phyloP scores from a whole-genome alignment of 108 stramenopile species.

The Conticribra guillardii region DNA sequence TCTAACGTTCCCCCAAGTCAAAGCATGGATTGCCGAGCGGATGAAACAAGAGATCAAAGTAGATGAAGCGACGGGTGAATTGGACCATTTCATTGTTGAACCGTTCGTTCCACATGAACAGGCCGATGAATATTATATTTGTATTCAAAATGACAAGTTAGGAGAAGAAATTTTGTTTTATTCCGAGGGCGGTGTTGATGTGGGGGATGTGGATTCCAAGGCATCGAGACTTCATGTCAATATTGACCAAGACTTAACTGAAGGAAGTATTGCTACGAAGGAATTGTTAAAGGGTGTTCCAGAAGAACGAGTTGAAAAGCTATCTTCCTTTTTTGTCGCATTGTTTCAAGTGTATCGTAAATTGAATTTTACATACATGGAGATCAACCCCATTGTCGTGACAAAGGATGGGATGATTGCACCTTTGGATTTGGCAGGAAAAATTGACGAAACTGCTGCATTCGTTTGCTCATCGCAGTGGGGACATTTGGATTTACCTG shows the following conservation, averaged over 20 bases:
- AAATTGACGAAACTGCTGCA: conserved; percentile 90
- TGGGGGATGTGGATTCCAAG: conserved; percentile 92
- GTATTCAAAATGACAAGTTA: conserved; percentile 78
- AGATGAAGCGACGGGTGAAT: conserved; percentile 67
- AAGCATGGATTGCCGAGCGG: conserved; percentile 78
- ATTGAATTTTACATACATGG: conserved; percentile 89
- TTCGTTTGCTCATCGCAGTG: conserved; percentile 78
- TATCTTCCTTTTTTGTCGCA: conserved; percentile 71
- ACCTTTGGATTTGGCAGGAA: conserved; percentile 88
- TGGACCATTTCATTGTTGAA: conserved; percentile 89
- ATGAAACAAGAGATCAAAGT: conserved; percentile 72
- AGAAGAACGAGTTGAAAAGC: conserved; percentile 41
- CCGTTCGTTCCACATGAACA: conserved; percentile 86
- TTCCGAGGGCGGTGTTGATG: conserved; percentile 90
- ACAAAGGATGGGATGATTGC: conserved; percentile 58
- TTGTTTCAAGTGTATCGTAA: conserved; percentile 78
- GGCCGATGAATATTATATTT: conserved; percentile 90
- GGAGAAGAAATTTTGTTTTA: conserved; percentile 87
- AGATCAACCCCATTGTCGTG: conserved; percentile 89
- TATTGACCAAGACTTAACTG: conserved; percentile 45
- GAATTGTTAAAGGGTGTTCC: conserved; percentile 67
- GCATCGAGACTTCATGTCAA: conserved; percentile 63
- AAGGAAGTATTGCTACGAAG: conserved; percentile 23
- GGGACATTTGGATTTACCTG: conserved; percentile 87
- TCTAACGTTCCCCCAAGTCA: conserved; percentile 68